Percentiles rank a stretch among this genome's conserved stretches.
Conservation (phyloP, 2,329 filamentous ascomycete genomes). For the Penicillium sp. region DNA sequence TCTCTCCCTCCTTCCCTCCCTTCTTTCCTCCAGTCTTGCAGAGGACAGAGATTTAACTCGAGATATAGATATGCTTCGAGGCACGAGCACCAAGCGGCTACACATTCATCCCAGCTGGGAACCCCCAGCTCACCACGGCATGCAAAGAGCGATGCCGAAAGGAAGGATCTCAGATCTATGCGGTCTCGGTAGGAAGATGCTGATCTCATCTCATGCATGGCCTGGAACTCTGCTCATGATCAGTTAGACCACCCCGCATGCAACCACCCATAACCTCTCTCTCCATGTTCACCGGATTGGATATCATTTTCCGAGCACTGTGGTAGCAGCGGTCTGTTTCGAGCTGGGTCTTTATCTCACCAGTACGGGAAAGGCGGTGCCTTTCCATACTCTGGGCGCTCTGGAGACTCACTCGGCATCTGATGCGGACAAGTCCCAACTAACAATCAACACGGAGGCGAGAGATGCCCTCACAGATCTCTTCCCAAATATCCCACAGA, state of each 20-base stretch:
- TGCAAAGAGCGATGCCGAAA: constrained; percentile 65
- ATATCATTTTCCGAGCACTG: constrained; percentile 65
- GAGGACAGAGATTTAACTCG: constrained; percentile 39
- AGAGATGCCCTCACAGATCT: constrained; percentile 63
- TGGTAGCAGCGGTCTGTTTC: constrained; percentile 61
- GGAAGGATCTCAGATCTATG: constrained; percentile 57
- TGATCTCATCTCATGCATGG: background rate
- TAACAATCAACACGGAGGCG: constrained; percentile 60
- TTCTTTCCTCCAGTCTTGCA: no score
- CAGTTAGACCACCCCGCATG: constrained; percentile 54
- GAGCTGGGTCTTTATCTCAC: constrained; percentile 52
- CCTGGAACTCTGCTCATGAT: constrained; percentile 20
- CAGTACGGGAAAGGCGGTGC: constrained; percentile 52
- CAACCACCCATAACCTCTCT: constrained; percentile 57
- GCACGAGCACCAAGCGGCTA: constrained; percentile 63
- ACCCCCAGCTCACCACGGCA: constrained; percentile 61
- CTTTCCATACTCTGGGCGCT: constrained; percentile 35
- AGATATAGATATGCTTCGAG: constrained; percentile 57
- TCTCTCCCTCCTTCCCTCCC: no score
- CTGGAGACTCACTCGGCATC: constrained; percentile 28
- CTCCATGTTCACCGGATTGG: constrained; percentile 66
- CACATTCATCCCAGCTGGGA: constrained; percentile 64
- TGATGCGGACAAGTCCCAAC: constrained; percentile 43
- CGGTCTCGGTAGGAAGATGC: constrained; percentile 61
- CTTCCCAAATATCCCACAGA: constrained; percentile 65